Percentiles rank a stretch among this genome's conserved stretches.
Evolutionary conservation across 139 green algal species (phyloP).

Genomic region (Coccomyxa sp.): DNA sequence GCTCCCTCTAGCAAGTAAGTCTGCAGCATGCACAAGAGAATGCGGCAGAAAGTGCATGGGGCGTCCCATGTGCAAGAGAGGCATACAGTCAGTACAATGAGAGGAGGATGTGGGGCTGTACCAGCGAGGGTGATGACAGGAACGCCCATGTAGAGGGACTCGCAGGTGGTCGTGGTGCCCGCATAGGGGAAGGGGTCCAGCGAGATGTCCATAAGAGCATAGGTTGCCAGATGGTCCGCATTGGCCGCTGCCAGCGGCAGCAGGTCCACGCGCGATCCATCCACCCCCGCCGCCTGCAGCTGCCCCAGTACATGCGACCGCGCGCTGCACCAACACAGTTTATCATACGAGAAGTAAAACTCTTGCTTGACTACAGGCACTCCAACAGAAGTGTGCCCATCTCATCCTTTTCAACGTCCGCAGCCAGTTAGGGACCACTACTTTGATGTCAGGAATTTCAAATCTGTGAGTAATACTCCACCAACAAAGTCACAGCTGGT

Average conservation of each 20-base stretch:
- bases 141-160: constrained; percentile 88
- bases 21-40: neutral
- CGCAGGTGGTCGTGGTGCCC: constrained; percentile 95
- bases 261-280: constrained; percentile 75
- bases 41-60: neutral
- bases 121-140: constrained; percentile 8
- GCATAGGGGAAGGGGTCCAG: constrained; percentile 96
- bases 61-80: neutral
- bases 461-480: no score
- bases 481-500: no score
- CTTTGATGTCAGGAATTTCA: no score
- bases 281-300: constrained; percentile 50
- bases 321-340: neutral
- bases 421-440: no score
- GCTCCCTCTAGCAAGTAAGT: no score
- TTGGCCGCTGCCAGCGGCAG: constrained; percentile 75
- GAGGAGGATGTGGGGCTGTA: no score
- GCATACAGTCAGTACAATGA: no score
- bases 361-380: neutral
- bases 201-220: constrained; percentile 80
- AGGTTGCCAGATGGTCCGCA: constrained; percentile 77
- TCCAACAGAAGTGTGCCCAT: neutral
- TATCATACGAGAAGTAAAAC: no score
- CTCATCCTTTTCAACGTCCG: no score
- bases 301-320: neutral